phyloP scores from a whole-genome alignment of 495 filamentous ascomycete species.

The Xylaria sp. region DNA sequence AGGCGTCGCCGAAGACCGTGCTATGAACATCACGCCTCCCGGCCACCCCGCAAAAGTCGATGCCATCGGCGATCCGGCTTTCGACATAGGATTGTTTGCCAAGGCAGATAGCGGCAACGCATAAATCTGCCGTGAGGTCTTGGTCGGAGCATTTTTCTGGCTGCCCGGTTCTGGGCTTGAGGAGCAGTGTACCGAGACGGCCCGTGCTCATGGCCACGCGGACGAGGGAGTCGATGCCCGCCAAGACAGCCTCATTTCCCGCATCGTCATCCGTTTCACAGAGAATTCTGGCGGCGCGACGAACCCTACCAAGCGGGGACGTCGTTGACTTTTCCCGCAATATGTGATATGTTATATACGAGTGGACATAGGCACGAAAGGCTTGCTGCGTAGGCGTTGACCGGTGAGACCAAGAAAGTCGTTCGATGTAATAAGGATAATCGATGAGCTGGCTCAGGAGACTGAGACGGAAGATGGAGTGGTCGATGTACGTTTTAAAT shows the following conservation, averaged over 20 bases:
- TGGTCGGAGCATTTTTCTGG: neutral
- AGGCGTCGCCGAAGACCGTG: neutral
- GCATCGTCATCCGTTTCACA: neutral
- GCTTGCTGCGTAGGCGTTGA: neutral
- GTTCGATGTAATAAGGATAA: too few species aligned
- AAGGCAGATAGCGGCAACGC: conserved; percentile 8
- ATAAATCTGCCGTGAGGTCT: conserved; percentile 4
- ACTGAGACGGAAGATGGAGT: neutral
- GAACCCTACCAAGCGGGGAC: neutral
- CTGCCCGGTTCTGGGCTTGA: neutral
- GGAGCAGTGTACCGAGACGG: neutral
- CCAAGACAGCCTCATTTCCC: neutral
- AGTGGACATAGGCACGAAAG: neutral
- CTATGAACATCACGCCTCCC: neutral
- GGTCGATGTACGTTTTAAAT: conserved; percentile 3
- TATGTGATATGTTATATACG: neutral
- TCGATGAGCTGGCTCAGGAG: neutral
- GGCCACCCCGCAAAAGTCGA: neutral
- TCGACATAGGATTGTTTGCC: neutral
- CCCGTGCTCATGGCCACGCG: neutral
- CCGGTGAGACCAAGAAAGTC: neutral
- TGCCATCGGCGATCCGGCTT: neutral
- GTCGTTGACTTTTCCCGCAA: neutral
- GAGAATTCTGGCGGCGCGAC: neutral
- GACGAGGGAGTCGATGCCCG: neutral